Conservation (phyloP, 208 protist species). For the Tritrichomonas musculus region DNA sequence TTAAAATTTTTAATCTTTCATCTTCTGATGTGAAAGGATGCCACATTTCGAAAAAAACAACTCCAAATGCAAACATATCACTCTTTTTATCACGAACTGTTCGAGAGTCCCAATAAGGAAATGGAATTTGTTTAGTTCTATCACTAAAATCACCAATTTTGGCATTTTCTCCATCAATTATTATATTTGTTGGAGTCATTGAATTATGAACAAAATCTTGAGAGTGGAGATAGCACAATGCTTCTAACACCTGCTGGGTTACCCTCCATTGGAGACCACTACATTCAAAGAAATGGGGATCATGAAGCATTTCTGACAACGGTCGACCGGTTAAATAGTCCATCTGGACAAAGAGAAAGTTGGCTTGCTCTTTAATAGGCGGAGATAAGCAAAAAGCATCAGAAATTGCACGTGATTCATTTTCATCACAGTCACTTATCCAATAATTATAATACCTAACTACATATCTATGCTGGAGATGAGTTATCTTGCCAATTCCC, state of each 20-base stretch:
- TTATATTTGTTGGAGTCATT: not conserved
- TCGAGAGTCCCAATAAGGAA: not conserved
- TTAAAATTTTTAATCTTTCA: not conserved
- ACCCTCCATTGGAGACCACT: not conserved
- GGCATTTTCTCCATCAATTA: not conserved
- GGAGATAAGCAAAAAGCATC: not conserved
- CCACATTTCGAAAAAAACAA: conserved; percentile 29
- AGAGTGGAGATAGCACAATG: not conserved
- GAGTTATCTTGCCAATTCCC: not conserved
- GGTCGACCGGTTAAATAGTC: not conserved
- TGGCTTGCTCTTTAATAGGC: not conserved
- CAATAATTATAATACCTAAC: conserved; percentile 23
- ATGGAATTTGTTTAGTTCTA: not conserved
- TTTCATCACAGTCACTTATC: not conserved
- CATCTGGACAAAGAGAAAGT: not conserved
- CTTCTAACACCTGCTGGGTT: not conserved
- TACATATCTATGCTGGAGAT: not conserved
- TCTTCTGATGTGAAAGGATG: not conserved
- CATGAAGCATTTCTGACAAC: not conserved
- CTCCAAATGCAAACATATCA: conserved; percentile 27
- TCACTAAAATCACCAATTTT: not conserved
- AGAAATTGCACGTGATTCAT: not conserved
- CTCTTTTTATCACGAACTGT: not conserved
- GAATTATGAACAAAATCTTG: not conserved
- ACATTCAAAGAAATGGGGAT: not conserved